Evolutionary conservation across 805 yeast species (phyloP).

Genomic region (Naumovozyma castellii): DNA sequence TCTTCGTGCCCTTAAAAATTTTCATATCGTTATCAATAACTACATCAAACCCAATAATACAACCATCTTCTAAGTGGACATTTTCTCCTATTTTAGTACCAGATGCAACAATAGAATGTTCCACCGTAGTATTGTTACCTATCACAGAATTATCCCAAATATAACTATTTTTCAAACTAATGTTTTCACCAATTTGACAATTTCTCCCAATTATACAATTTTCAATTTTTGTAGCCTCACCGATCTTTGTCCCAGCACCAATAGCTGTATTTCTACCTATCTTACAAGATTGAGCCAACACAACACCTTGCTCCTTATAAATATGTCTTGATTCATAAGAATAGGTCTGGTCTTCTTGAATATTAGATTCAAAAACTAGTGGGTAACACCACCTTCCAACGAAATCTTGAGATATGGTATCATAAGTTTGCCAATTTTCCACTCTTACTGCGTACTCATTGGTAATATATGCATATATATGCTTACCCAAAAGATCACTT

Average conservation of each 20-base stretch:
- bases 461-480: slow-evolving; percentile 79
- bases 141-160: slow-evolving; percentile 79
- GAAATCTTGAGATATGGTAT: slow-evolving; percentile 81
- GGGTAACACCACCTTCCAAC: slow-evolving; percentile 92
- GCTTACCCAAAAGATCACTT: slow-evolving; percentile 81
- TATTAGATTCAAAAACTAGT: slow-evolving; percentile 75
- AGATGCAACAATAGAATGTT: slow-evolving; percentile 63
- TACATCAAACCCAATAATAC: slow-evolving; percentile 72
- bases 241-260: slow-evolving; percentile 68
- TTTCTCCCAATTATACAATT: slow-evolving; percentile 78
- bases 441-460: slow-evolving; percentile 88
- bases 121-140: slow-evolving; percentile 51
- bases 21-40: slow-evolving; percentile 45
- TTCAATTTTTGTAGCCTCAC: slow-evolving; percentile 57
- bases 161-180: slow-evolving; percentile 60
- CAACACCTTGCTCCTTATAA: slow-evolving; percentile 82
- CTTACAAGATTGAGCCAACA: slow-evolving; percentile 85
- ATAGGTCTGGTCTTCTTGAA: slow-evolving; percentile 62
- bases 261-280: slow-evolving; percentile 74
- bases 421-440: slow-evolving; percentile 90
- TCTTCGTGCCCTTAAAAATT: slow-evolving; percentile 42
- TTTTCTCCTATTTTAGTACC: slow-evolving; percentile 45
- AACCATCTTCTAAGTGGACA: slow-evolving; percentile 52
- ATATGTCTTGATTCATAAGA: slow-evolving; percentile 75
- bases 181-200: slow-evolving; percentile 76